phyloP scores from a whole-genome alignment of 441 rosid species.

The Raphanus hybrid region DNA sequence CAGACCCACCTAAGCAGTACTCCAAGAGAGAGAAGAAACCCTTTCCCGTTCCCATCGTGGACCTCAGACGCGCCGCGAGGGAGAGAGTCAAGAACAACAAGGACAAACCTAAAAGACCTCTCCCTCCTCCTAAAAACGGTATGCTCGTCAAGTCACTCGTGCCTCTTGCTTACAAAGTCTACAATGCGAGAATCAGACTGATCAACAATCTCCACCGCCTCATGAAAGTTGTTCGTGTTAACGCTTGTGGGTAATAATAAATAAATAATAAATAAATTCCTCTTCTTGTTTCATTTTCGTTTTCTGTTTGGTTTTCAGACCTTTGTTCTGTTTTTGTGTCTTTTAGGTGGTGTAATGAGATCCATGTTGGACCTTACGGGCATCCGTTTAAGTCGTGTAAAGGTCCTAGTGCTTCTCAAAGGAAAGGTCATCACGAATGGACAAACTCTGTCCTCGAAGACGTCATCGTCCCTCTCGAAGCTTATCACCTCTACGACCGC shows the following conservation, averaged over 20 bases:
- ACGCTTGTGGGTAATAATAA: conserved; percentile 60
- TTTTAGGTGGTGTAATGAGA: conserved; percentile 81
- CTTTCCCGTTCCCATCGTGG: conserved; percentile 77
- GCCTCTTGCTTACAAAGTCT: conserved; percentile 77
- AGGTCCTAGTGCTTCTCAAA: conserved; percentile 66
- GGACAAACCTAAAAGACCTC: conserved; percentile 63
- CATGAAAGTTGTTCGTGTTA: conserved; percentile 81
- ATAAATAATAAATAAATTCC: not conserved
- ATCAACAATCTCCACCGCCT: conserved; percentile 85
- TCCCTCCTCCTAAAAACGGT: conserved; percentile 79
- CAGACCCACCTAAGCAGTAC: conserved; percentile 75
- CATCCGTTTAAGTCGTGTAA: conserved; percentile 95
- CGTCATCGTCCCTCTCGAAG: conserved; percentile 63
- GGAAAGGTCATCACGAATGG: conserved; percentile 90
- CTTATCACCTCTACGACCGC: conserved; percentile 84
- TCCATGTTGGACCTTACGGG: conserved; percentile 87
- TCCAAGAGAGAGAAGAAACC: conserved; percentile 92
- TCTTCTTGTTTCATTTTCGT: no score
- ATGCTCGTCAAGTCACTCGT: conserved; percentile 69
- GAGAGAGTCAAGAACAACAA: conserved; percentile 76
- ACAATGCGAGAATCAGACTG: conserved; percentile 68
- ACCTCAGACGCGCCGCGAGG: conserved; percentile 90
- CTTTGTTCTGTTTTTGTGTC: not conserved
- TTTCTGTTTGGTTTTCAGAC: no score
- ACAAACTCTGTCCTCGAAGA: conserved; percentile 75